phyloP scores from a whole-genome alignment of 495 filamentous ascomycete species.

The Hypoxylon rickii region DNA sequence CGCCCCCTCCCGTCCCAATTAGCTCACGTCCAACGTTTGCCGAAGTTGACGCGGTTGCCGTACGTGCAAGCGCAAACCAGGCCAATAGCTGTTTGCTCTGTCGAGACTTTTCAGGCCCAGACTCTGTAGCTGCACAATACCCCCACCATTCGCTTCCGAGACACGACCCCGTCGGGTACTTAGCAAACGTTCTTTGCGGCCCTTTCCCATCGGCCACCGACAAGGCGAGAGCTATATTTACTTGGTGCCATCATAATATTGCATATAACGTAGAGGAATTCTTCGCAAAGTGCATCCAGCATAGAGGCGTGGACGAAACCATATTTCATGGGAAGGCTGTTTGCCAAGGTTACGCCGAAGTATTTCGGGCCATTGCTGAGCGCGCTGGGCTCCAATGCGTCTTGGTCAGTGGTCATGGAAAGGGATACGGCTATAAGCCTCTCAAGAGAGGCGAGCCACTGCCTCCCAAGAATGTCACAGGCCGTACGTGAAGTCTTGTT shows the following conservation, averaged over 20 bases:
- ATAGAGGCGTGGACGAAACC: slow-evolving; percentile 68
- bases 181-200: slow-evolving; percentile 74
- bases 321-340: slow-evolving; percentile 79
- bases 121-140: slow-evolving; percentile 76
- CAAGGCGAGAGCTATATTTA: slow-evolving; percentile 89
- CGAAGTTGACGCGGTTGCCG: slow-evolving; percentile 48
- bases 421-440: slow-evolving; percentile 74
- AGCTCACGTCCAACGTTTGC: slow-evolving; percentile 48
- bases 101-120: slow-evolving; percentile 83
- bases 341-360: slow-evolving; percentile 87
- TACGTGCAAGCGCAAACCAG: slow-evolving; percentile 37
- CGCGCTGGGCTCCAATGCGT: slow-evolving; percentile 73
- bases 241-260: slow-evolving; percentile 95
- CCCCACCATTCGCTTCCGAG: slow-evolving; percentile 70
- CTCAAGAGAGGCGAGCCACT: slow-evolving; percentile 57
- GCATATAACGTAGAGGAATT: slow-evolving; percentile 79
- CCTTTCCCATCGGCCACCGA: slow-evolving; percentile 84
- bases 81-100: slow-evolving; percentile 69
- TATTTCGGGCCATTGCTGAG: slow-evolving; percentile 74
- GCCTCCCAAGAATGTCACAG: slow-evolving; percentile 59
- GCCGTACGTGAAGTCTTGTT: slow-evolving; percentile 34
- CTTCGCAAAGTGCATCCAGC: slow-evolving; percentile 66
- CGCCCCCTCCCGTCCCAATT: slow-evolving; percentile 53
- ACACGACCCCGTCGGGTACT: slow-evolving; percentile 63
- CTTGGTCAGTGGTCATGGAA: slow-evolving; percentile 79